Percentiles rank a stretch among this genome's conserved stretches.
Conservation (phyloP, 345 rosid species). For the Citrus trifoliata region DNA sequence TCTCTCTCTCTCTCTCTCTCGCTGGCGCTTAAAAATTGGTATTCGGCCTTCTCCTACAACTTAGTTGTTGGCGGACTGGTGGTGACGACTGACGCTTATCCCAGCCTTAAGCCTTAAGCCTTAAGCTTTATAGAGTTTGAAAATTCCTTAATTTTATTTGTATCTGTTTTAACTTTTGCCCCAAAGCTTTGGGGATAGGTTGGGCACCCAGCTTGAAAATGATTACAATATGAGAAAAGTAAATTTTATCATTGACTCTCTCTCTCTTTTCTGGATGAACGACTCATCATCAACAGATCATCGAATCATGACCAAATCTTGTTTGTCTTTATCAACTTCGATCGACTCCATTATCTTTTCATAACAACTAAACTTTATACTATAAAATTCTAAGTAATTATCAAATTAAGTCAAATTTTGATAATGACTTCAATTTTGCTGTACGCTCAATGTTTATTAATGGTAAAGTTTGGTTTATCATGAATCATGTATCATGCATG, state of each 20-base stretch:
- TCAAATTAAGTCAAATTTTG: background rate
- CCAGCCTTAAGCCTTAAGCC: too few species aligned
- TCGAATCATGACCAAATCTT: background rate
- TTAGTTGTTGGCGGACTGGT: background rate
- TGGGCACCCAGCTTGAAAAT: background rate
- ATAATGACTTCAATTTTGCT: background rate
- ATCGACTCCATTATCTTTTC: background rate
- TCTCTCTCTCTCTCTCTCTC: too few species aligned
- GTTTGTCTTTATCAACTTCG: background rate
- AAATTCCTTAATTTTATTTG: background rate
- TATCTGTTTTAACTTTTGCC: background rate
- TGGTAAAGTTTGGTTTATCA: background rate
- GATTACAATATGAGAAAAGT: background rate
- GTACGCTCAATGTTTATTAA: background rate
- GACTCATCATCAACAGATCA: background rate
- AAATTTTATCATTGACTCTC: background rate
- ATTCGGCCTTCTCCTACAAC: background rate
- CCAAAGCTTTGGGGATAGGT: background rate
- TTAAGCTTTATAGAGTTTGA: background rate
- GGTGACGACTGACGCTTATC: background rate
- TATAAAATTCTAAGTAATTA: too few species aligned
- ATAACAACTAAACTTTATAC: background rate
- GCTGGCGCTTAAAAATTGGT: too few species aligned
- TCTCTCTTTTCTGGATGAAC: background rate
- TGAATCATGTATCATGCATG: background rate